Evolutionary conservation across 371 early-diverging fungal species (phyloP), one percentile per base, ranked within the genome.

Genomic region (Scutellospora calospora): DNA sequence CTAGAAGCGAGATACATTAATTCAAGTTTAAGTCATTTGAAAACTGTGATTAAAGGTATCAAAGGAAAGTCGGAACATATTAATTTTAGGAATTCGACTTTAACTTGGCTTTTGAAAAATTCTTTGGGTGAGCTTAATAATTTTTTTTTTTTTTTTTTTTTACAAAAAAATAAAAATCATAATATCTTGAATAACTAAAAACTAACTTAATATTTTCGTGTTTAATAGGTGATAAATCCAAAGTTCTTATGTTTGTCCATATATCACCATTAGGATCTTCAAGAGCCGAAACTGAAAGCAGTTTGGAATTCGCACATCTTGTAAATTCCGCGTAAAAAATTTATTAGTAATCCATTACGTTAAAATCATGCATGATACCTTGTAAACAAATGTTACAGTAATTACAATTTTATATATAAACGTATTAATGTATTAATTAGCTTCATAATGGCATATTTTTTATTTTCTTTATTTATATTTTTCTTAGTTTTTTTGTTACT

Each of bases 211-310:
- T n/a, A 45, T 38, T 41, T 41, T 12, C 25, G 38, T 9, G 4
- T 14, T 35, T n/a, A 11, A 18, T 35, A 69, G 69, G 69, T 27
- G 98, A 97, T 27, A 98, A 98, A 83, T 95, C 96, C 82, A 98
- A 98, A 86, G 97, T 97, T 1, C 90, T 98, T 25, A 99, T 99
- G 99, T 97, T 99, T 93, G 99, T 99, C 31, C 99, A 99, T 83
- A 90, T 99, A 35, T 94, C 94, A 31, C 97, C 98, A 14, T 81
- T 92, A 75, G 27, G 20, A 38, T 35, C 33, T 12, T 35, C 69
- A 11, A 16, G 16, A 35, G 41, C 20, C n/a, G 69, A 69, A 35
- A 69, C 69, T 5, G 41, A 69, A 69, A 69, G 41, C 12, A 69
- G 69, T 69, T 69, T 69, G 49, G 49, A 49, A 49, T 49, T 49